Percentiles rank a stretch among this genome's conserved stretches.
Evolutionary conservation across 768 basidiomycete species (phyloP).

Genomic region (Lactifluus volemus): DNA sequence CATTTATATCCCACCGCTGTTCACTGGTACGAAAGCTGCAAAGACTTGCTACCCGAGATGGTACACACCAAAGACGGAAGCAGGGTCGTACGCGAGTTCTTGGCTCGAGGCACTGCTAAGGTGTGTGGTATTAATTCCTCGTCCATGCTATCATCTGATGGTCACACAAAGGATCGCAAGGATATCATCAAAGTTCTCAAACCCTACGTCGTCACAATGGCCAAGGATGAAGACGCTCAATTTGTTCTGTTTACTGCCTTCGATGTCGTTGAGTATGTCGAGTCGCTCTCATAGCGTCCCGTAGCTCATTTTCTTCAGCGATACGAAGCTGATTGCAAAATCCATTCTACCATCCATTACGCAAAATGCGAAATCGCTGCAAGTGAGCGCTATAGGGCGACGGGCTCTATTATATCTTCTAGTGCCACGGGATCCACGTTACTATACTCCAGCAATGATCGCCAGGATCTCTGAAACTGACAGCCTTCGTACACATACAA

Average conservation of each 20-base stretch:
- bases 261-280: slow-evolving; percentile 77
- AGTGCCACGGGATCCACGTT: slow-evolving; percentile 70
- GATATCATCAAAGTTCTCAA: slow-evolving; percentile 83
- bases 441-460: slow-evolving; percentile 82
- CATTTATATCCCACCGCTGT: not conserved
- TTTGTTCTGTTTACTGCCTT: slow-evolving; percentile 83
- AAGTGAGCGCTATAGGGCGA: slow-evolving; percentile 62
- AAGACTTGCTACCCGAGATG: slow-evolving; percentile 84
- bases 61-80: slow-evolving; percentile 92
- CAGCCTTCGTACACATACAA: slow-evolving; percentile 54
- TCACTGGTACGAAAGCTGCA: slow-evolving; percentile 41
- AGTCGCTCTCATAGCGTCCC: not conserved
- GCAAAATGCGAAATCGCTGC: slow-evolving; percentile 46
- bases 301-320: slow-evolving; percentile 36
- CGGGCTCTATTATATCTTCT: slow-evolving; percentile 77
- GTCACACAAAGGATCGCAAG: slow-evolving; percentile 66
- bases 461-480: slow-evolving; percentile 67
- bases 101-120: slow-evolving; percentile 78
- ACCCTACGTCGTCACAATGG: slow-evolving; percentile 84
- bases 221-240: slow-evolving; percentile 83
- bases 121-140: slow-evolving; percentile 28
- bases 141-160: not conserved
- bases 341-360: slow-evolving; percentile 66
- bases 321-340: slow-evolving; percentile 85
- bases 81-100: slow-evolving; percentile 75